Evolutionary conservation across 148 eudicot genomes (phyloP), one percentile per base, ranked within the genome.

Genomic region (Cornus florida): DNA sequence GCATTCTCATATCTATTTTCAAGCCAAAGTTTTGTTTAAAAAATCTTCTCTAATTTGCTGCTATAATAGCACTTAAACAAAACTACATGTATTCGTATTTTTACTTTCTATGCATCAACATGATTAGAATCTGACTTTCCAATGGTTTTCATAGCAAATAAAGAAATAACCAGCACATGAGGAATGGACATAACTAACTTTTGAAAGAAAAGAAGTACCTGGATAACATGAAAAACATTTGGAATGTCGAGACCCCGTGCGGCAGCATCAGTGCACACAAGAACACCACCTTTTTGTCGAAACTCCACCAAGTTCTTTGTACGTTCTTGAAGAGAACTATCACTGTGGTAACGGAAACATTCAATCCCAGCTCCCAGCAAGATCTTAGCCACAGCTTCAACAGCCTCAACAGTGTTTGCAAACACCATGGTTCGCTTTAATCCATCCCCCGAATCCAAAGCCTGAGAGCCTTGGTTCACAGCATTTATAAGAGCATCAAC

Each of bases 331-430:
- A 92, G 77, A 72, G 97, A 88, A 50, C 84, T 87, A 70, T 90
- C 87, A 66, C 97, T 88, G 72, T 95, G 98, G 85, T 93, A 95
- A 71, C 87, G 88, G 79, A 86, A 90, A 82, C 97, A 93, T 75
- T 86, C 85, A 69, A 89, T 82, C 59, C 90, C 97, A 80, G 97
- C 88, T 78, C 91, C 87, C 57, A 50, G 74, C 74, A 95, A 79
- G 73, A 93, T 80, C 77, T 84, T 85, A 38, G 97, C 88, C 75
- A 93, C 90, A 23, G 97, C 96, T 83, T 93, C 97, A 65, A 91
- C 99, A 69, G 97, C 97, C 66, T 95, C 97, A 72, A 95, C 99
- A 23, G 99, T 95, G 86, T 93, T 95, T 67, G 93, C 97, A 91
- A 95, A 95, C 70, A 95, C 92, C 97, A 95, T 90, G 67, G 97